Evolutionary conservation across 148 eudicot genomes (phyloP).

Genomic region (Diospyros lotus): DNA sequence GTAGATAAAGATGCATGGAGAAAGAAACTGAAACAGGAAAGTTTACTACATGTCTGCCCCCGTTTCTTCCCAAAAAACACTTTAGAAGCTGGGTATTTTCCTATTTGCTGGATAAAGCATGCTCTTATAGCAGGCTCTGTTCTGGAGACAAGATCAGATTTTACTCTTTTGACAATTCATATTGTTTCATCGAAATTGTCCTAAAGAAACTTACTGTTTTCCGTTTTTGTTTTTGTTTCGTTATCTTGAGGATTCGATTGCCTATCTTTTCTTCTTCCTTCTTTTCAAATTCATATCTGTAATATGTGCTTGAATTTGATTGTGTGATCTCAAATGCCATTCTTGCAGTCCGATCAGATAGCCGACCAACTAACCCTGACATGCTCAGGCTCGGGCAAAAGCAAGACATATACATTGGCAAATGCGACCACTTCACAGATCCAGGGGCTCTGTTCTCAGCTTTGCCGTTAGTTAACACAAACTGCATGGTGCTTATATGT

Average conservation of each 20-base stretch:
- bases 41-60: too few species aligned
- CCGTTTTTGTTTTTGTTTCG: not conserved
- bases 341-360: constrained; percentile 47
- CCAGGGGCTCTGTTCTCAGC: constrained; percentile 54
- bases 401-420: constrained; percentile 39
- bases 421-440: constrained; percentile 59
- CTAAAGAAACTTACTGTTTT: not conserved
- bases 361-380: constrained; percentile 62
- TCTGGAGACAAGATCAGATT: not conserved
- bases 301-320: not conserved
- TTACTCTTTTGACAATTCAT: not conserved
- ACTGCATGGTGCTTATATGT: not conserved
- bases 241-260: not conserved
- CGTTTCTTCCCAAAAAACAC: too few species aligned
- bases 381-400: constrained; percentile 54
- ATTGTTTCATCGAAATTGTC: not conserved
- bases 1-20: too few species aligned
- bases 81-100: too few species aligned
- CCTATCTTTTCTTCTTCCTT: not conserved
- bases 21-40: too few species aligned
- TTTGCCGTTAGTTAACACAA: constrained; percentile 39
- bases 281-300: not conserved
- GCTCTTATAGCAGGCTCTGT: too few species aligned
- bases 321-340: not conserved
- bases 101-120: too few species aligned